Evolutionary conservation across 495 filamentous ascomycete species (phyloP), one percentile per base, ranked within the genome.

Genomic region (Tirmania nivea): DNA sequence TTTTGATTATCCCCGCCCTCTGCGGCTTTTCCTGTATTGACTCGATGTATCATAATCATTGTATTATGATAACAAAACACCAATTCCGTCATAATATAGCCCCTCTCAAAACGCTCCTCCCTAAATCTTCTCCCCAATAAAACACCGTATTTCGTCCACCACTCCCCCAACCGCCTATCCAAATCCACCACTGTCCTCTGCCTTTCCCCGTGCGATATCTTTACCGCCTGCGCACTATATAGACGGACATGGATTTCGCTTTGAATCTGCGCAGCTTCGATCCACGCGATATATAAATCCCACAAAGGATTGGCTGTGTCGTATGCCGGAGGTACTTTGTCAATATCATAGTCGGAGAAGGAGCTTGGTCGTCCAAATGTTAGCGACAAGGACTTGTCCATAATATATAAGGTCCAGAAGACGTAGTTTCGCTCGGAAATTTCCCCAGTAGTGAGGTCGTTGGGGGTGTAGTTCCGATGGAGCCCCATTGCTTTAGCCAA

Each of bases 361-460:
- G 50, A 39, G 8, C 56, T 55, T 16, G 59, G 57, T n/a, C 57
- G 50, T 12, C 59, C 59, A 10, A 55, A 37, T 35, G 48, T 34
- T 25, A 37, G 21, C 6, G 48, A 14, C 16, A 58, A 54, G 12
- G 35, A 12, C 49, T 54, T 58, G 34, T 60, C 58, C 6, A 65
- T 31, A 0, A 67, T 36, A 35, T 63, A 65, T 17, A 67, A 36
- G 35, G 66, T 60, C 66, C 66, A 68, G 52, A 67, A 68, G 47
- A 68, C 50, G 35, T 59, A 63, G 39, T 60, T 58, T 34, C 66
- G 53, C 36, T 68, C 62, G 12, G 39, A 45, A 45, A 45, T 45
- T 8, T 45, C 39, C 39, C 17, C 14, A 8, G 39, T 55, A 7
- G 63, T 50, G 25, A 62, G 60, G 2, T 49, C 52, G 8, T 60